phyloP scores from a whole-genome alignment of 2,329 filamentous ascomycete species.

The Albifimbria verrucaria region DNA sequence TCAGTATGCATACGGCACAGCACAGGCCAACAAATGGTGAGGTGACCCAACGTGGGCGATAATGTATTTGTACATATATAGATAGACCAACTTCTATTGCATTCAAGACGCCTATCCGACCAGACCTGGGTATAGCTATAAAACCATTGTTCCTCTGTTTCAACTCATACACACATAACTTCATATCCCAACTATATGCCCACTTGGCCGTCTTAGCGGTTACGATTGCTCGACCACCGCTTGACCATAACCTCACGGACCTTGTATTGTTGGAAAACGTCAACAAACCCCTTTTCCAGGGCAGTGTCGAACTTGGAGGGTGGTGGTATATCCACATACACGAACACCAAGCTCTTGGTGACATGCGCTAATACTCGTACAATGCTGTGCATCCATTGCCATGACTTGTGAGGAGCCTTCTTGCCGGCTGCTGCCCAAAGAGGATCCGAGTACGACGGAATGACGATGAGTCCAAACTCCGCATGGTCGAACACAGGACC shows the following conservation, averaged over 20 bases:
- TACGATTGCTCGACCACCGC: conserved; percentile 82
- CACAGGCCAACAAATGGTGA: too few species aligned
- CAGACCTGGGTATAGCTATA: background rate
- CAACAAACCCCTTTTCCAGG: conserved; percentile 54
- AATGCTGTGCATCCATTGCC: conserved; percentile 84
- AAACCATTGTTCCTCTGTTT: background rate
- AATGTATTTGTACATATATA: too few species aligned
- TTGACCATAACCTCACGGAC: conserved; percentile 78
- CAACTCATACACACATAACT: background rate
- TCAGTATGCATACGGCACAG: too few species aligned
- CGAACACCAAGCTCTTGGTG: conserved; percentile 82
- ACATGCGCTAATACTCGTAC: conserved; percentile 89
- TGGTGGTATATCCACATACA: conserved; percentile 87
- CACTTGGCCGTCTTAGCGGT: conserved; percentile 32
- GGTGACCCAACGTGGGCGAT: too few species aligned
- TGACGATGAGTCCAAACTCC: conserved; percentile 81
- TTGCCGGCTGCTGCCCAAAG: conserved; percentile 65
- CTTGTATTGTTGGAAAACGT: conserved; percentile 65
- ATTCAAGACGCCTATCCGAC: background rate
- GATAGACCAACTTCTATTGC: too few species aligned
- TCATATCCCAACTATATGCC: background rate
- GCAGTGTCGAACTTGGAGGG: conserved; percentile 48
- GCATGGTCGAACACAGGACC: conserved; percentile 94
- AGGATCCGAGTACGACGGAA: conserved; percentile 75
- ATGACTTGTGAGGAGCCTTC: conserved; percentile 49